These are phyloP conservation scores for Trematosphaeria pertusa DNA, from an alignment of 2,329 filamentous ascomycete genomes.

Conservation along the genomic window DNA sequence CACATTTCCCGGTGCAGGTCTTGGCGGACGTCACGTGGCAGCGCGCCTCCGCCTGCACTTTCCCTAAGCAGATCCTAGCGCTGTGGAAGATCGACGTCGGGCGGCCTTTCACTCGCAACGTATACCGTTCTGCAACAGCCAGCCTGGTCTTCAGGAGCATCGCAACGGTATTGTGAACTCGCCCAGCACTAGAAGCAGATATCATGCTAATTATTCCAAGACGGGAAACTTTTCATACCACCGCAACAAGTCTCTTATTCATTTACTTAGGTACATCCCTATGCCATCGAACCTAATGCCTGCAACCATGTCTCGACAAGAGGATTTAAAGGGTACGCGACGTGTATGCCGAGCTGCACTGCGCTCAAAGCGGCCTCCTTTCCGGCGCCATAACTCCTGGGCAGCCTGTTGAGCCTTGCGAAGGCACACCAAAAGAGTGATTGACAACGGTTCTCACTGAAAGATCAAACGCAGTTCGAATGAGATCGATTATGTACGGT, in stretches of 20 bases:
- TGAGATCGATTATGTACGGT: neutral
- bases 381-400: constrained; percentile 7
- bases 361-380: neutral
- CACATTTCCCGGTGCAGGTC: constrained; percentile 20
- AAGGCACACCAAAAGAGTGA: neutral
- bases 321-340: constrained; percentile 23
- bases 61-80: too few species aligned
- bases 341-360: constrained; percentile 11
- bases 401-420: constrained; percentile 4
- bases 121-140: too few species aligned
- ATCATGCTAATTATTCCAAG: too few species aligned
- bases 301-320: constrained; percentile 20
- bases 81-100: too few species aligned
- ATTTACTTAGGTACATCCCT: constrained; percentile 28
- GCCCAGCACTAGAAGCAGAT: too few species aligned
- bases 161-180: too few species aligned
- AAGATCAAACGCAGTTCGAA: constrained; percentile 7
- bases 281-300: constrained; percentile 19
- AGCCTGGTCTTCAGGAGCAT: too few species aligned
- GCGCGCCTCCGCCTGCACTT: constrained; percentile 9
- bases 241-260: constrained; percentile 15
- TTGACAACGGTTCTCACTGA: neutral
- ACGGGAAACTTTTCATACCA: too few species aligned
- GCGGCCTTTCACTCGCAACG: too few species aligned
- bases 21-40: constrained; percentile 20